These are phyloP conservation scores for Hymenoscyphus linearis DNA, from an alignment of 2,329 filamentous ascomycete species.

Conservation along the genomic window DNA sequence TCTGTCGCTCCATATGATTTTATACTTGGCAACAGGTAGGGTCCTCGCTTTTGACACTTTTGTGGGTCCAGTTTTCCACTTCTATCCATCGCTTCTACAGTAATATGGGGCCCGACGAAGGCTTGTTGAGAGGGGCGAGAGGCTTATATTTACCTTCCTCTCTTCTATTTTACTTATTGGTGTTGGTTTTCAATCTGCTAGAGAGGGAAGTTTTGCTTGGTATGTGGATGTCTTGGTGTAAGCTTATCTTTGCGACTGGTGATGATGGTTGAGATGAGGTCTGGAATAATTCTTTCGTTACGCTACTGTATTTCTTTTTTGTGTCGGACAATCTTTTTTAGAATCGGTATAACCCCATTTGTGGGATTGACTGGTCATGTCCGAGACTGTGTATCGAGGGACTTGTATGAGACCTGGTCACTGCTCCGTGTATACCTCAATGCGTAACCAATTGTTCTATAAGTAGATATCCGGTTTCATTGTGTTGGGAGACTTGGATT, in stretches of 20 bases:
- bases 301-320: background rate
- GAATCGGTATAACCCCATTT: background rate
- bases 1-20: background rate
- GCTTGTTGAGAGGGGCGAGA: background rate
- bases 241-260: background rate
- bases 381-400: background rate
- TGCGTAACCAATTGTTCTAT: too few species aligned
- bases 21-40: background rate
- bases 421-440: too few species aligned
- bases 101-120: background rate
- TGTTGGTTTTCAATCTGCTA: too few species aligned
- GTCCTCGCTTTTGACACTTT: background rate
- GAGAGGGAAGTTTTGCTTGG: background rate
- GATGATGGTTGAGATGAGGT: background rate
- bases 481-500: too few species aligned
- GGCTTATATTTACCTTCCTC: background rate
- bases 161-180: background rate
- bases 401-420: background rate
- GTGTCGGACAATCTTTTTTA: background rate
- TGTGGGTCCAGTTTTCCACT: background rate
- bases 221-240: background rate
- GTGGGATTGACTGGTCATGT: background rate
- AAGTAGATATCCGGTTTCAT: too few species aligned
- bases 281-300: background rate
- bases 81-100: background rate